Conservation (phyloP, 768 basidiomycete genomes). For the Coprinellus aureogranulatus region DNA sequence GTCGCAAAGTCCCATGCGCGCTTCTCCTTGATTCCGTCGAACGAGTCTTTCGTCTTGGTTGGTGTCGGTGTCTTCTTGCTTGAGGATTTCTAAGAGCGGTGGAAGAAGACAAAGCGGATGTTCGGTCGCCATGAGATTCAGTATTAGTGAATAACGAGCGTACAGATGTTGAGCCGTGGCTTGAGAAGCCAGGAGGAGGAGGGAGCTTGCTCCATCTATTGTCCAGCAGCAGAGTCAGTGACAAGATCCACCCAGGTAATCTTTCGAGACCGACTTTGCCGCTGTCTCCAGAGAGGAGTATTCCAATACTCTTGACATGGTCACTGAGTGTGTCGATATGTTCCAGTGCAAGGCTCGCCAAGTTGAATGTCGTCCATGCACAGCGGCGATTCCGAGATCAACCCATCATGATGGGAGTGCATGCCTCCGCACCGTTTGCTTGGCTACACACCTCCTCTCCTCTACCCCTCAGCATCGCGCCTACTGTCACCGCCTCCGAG, state of each 20-base stretch:
- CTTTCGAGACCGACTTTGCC: slow-evolving; percentile 6
- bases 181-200: slow-evolving; percentile 66
- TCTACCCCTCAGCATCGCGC: no score
- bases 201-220: slow-evolving; percentile 62
- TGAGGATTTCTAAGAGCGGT: neutral
- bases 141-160: slow-evolving; percentile 14
- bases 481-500: no score
- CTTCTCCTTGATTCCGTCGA: slow-evolving; percentile 68
- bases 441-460: no score
- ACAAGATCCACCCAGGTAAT: neutral
- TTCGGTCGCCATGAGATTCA: no score
- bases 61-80: slow-evolving; percentile 39
- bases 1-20: slow-evolving; percentile 86
- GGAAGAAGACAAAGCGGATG: no score
- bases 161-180: slow-evolving; percentile 32
- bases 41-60: slow-evolving; percentile 46
- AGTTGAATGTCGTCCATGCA: no score
- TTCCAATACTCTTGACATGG: slow-evolving; percentile 12
- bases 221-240: neutral
- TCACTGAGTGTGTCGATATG: neutral
- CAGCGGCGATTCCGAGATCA: no score
- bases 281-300: slow-evolving; percentile 13
- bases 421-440: no score
- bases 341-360: no score
- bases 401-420: no score